Conservation (phyloP, 306 rosid genomes). For the Lablab purpureus region DNA sequence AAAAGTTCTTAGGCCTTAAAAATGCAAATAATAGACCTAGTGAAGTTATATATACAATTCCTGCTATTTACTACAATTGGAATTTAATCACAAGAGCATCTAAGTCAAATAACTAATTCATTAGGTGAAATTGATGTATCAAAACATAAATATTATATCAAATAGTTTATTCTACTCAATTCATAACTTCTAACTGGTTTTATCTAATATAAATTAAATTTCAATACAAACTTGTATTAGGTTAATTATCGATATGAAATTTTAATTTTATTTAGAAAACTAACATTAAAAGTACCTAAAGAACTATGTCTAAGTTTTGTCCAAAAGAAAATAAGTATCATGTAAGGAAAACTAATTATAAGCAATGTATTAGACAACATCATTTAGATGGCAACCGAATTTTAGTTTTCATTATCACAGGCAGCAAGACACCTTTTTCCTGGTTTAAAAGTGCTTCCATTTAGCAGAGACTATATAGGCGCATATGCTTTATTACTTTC, state of each 20-base stretch:
- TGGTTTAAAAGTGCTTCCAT: conserved; percentile 17
- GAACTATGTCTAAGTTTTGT: too few relatives aligned
- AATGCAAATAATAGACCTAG: not conserved
- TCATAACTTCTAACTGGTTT: not conserved
- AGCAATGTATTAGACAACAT: not conserved
- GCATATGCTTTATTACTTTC: not conserved
- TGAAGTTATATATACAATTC: not conserved
- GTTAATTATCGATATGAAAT: not conserved
- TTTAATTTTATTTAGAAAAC: not conserved
- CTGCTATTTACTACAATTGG: not conserved
- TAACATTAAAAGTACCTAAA: not conserved
- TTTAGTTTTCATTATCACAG: not conserved
- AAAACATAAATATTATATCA: too few relatives aligned
- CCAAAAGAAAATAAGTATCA: not conserved
- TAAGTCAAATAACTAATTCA: too few relatives aligned
- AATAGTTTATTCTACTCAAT: too few relatives aligned
- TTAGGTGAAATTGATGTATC: too few relatives aligned
- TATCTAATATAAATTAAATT: not conserved
- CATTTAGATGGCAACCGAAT: conserved; percentile 4
- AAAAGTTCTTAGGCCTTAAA: not conserved
- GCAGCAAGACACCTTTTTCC: conserved; percentile 2
- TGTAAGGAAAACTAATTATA: not conserved
- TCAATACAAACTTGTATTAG: not conserved
- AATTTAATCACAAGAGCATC: too few relatives aligned
- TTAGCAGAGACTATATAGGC: not conserved